Evolutionary conservation across 202 grass and related monocot genomes (phyloP), one percentile per base, ranked within the genome.

Genomic region (Setaria viridis): DNA sequence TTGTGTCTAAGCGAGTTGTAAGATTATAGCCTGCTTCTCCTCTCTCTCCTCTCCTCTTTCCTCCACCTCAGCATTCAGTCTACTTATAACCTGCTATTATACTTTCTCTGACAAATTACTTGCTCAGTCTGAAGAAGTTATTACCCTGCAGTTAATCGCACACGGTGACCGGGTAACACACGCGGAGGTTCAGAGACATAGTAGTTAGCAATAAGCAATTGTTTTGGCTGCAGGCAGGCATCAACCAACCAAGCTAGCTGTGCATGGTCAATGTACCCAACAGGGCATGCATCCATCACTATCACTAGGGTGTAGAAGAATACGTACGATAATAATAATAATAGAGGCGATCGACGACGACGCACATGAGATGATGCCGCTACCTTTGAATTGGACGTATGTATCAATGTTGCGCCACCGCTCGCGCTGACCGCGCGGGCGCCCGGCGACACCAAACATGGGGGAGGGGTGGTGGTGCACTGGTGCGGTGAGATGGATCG

Each of bases 341-440:
- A 77, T 73, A 72, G 25, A 70, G 58, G 77, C 58, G n/a, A n/a
- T 20, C 19, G 19, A 70, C n/a, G 53, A 56, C 8, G 39, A 70
- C 6, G 78, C 79, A 82, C 87, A 83, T 88, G 84, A 50, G 50
- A 88, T 88, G 70, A 73, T 81, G 78, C 63, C 4, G 4, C 11
- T 12, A 49, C 49, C 49, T 50, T 50, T 50, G 49, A 15, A 50
- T 25, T 25, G 25, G 25, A 25, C 25, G 34, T 35, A 35, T 35
- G 34, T 35, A 88, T 84, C 76, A 68, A 57, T 60, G 81, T 50
- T 87, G 62, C 35, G 76, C 50, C 53, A 55, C 53, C 16, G 29
- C 11, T 4, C 4, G 53, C 80, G 73, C 80, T 83, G 80, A 78
- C 74, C 67, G 53, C 25, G 25, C 4, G 74, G 29, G 59, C 20